phyloP scores from a whole-genome alignment of 768 basidiomycete genomes.

The Mycena olivaceomarginata region DNA sequence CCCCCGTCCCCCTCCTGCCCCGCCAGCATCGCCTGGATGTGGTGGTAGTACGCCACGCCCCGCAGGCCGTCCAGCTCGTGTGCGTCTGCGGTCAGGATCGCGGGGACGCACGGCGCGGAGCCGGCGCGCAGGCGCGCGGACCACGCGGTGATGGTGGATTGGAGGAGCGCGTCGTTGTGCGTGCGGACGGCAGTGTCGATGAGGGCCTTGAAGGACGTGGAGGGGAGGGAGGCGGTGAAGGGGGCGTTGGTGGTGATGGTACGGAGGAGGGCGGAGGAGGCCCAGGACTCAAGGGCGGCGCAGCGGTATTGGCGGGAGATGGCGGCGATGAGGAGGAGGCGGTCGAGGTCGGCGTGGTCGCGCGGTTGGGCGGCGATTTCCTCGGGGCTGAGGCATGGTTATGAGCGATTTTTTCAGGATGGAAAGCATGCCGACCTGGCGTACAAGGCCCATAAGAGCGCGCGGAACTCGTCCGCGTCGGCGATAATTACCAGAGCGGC shows the following conservation, averaged over 20 bases:
- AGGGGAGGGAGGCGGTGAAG: constrained; percentile 58
- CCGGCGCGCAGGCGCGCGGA: constrained; percentile 51
- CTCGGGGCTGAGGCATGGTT: constrained; percentile 58
- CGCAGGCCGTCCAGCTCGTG: constrained; percentile 53
- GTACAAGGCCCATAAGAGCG: constrained; percentile 70
- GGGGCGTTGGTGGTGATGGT: constrained; percentile 50
- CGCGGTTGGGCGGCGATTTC: constrained; percentile 65
- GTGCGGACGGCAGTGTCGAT: constrained; percentile 53
- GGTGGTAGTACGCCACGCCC: constrained; percentile 62
- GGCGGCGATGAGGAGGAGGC: constrained; percentile 65
- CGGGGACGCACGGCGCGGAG: constrained; percentile 59
- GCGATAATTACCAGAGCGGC: constrained; percentile 16
- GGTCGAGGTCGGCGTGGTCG: constrained; percentile 61
- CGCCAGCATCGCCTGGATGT: constrained; percentile 59
- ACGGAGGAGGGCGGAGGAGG: constrained; percentile 57
- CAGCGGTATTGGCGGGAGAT: constrained; percentile 72
- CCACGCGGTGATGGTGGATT: constrained; percentile 54
- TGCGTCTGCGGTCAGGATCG: constrained; percentile 59
- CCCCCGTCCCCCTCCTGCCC: constrained; percentile 44
- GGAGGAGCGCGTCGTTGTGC: constrained; percentile 48
- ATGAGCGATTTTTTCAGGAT: background rate
- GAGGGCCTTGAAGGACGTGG: constrained; percentile 55
- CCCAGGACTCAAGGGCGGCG: constrained; percentile 67
- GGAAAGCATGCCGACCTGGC: constrained; percentile 60
- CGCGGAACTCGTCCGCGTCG: constrained; percentile 28